A percentile compares a stretch with the other conserved stretches of the same genome.
phyloP scores from a whole-genome alignment of 2,329 filamentous ascomycete genomes.

The Fusarium sp. region DNA sequence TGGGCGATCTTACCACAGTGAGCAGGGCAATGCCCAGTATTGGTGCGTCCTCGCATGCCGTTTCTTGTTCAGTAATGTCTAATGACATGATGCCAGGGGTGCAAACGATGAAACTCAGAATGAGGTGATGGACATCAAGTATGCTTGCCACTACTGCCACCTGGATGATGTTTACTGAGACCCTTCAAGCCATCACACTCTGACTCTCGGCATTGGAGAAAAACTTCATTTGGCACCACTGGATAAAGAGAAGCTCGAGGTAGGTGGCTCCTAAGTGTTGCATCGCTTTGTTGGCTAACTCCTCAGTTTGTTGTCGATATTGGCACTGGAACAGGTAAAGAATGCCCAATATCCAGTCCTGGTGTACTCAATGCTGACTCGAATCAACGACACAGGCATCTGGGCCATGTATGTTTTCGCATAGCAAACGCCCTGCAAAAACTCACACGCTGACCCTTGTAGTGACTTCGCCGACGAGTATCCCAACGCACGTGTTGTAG shows the following conservation, averaged over 20 bases:
- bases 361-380: not conserved
- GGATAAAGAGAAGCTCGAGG: conserved; percentile 14
- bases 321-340: conserved; percentile 29
- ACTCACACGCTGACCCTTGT: not conserved
- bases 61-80: not conserved
- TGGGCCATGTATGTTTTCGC: conserved; percentile 28
- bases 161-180: not conserved
- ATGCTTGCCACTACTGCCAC: not conserved
- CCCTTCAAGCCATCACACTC: conserved; percentile 18
- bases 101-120: conserved; percentile 23
- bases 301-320: conserved; percentile 18
- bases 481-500: conserved; percentile 57
- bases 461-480: conserved; percentile 61
- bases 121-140: conserved; percentile 33
- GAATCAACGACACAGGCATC: not conserved
- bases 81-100: conserved; percentile 8
- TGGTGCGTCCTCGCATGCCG: conserved; percentile 7
- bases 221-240: conserved; percentile 27
- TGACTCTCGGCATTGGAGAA: conserved; percentile 17
- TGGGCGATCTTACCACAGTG: conserved; percentile 30
- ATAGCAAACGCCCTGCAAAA: not conserved
- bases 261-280: not conserved
- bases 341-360: not conserved
- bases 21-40: conserved; percentile 21
- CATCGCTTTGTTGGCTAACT: not conserved